Evolutionary conservation across 768 basidiomycete species (phyloP).

Genomic region (Termitomyces sp.): DNA sequence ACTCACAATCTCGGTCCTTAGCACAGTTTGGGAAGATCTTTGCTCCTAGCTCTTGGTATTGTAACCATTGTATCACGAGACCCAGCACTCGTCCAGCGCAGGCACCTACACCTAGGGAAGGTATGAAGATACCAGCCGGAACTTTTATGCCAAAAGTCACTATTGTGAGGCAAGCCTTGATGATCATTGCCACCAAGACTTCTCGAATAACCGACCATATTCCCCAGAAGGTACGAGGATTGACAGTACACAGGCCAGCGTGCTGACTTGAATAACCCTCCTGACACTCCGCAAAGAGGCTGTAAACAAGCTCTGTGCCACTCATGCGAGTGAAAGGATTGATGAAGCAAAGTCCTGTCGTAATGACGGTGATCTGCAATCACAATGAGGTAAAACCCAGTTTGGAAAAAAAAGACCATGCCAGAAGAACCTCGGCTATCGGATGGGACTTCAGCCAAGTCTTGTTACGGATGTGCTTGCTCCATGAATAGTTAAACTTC

Average conservation of each 20-base stretch:
- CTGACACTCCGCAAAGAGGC: slow-evolving; percentile 85
- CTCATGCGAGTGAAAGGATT: slow-evolving; percentile 93
- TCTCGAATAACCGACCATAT: slow-evolving; percentile 60
- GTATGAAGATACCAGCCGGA: slow-evolving; percentile 95
- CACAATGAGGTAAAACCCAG: neutral
- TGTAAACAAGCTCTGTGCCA: slow-evolving; percentile 92
- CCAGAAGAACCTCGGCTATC: slow-evolving; percentile 76
- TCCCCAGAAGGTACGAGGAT: slow-evolving; percentile 51
- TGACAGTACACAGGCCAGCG: slow-evolving; percentile 66
- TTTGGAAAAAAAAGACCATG: slow-evolving; percentile 30
- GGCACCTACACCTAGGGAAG: slow-evolving; percentile 91
- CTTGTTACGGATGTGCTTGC: slow-evolving; percentile 72
- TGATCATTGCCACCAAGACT: slow-evolving; percentile 72
- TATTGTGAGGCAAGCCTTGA: slow-evolving; percentile 78
- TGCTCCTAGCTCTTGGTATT: slow-evolving; percentile 56
- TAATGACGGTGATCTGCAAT: slow-evolving; percentile 69
- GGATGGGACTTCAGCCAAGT: slow-evolving; percentile 83
- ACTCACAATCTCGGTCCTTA: slow-evolving; percentile 60
- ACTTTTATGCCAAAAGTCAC: slow-evolving; percentile 92
- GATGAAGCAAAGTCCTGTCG: slow-evolving; percentile 75
- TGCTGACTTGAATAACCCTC: slow-evolving; percentile 50
- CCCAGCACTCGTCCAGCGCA: slow-evolving; percentile 89
- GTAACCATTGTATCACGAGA: slow-evolving; percentile 73
- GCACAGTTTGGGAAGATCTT: slow-evolving; percentile 64
- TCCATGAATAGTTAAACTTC: slow-evolving; percentile 88